Percentiles rank a stretch among this genome's conserved stretches.
phyloP scores from a whole-genome alignment of 108 stramenopile genomes.

The Nitzschia sp. region DNA sequence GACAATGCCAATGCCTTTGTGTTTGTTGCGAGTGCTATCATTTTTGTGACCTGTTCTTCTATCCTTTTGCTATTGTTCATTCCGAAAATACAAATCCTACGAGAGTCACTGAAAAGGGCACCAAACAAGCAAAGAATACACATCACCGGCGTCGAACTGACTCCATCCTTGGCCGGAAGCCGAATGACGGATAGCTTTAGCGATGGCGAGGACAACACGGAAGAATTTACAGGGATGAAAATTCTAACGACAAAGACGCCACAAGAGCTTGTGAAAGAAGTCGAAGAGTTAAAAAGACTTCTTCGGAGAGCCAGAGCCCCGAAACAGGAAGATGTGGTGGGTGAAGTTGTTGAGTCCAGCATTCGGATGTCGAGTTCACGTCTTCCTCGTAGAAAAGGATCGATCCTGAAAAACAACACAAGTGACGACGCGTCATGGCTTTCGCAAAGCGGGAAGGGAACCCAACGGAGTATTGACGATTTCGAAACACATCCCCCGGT shows the following conservation, averaged over 20 bases:
- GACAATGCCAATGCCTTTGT: constrained; percentile 27
- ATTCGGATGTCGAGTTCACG: no score
- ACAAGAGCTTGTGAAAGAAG: constrained; percentile 20
- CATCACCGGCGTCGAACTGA: constrained; percentile 8
- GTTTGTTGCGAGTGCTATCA: constrained; percentile 25
- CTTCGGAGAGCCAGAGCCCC: constrained; percentile 3
- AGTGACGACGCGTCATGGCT: no score
- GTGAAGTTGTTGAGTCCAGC: no score
- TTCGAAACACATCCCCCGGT: no score
- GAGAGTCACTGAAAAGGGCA: neutral
- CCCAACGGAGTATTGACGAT: no score
- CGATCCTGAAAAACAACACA: no score
- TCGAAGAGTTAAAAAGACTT: constrained; percentile 9
- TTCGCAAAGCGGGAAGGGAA: no score
- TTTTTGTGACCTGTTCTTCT: constrained; percentile 20
- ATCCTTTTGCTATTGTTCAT: constrained; percentile 23
- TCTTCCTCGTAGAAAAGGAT: no score
- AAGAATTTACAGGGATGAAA: constrained; percentile 14
- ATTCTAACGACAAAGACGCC: constrained; percentile 34
- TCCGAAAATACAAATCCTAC: constrained; percentile 17
- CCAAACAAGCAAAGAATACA: neutral
- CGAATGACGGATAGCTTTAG: neutral
- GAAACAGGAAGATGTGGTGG: no score
- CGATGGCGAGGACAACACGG: neutral
- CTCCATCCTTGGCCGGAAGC: neutral